These are phyloP conservation scores for Anisodus tanguticus DNA, from an alignment of 257 asterid species.

Conservation along the genomic window DNA sequence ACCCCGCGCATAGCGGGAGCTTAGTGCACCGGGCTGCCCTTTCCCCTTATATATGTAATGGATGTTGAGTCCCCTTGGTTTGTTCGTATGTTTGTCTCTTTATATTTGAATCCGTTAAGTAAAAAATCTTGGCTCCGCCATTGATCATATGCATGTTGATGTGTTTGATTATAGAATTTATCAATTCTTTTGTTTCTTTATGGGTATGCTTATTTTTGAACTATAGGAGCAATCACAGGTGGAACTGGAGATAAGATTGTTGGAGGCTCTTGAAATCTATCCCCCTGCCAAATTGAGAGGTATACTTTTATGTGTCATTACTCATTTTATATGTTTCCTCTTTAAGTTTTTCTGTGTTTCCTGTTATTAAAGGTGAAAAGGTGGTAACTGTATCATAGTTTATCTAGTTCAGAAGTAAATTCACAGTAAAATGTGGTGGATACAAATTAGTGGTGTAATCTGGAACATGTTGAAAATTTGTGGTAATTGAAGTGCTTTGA, in stretches of 20 bases:
- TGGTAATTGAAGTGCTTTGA: not conserved
- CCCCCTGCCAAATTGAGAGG: conserved; percentile 91
- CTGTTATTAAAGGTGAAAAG: conserved; percentile 24
- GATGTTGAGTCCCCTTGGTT: not conserved
- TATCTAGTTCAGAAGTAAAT: not conserved
- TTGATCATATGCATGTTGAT: not conserved
- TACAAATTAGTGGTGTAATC: not conserved
- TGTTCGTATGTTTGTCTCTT: not conserved
- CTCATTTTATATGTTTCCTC: not conserved
- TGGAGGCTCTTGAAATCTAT: conserved; percentile 90
- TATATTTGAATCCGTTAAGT: not conserved
- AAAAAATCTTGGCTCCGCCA: not conserved
- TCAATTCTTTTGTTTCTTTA: not conserved
- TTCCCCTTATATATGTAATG: too few relatives aligned
- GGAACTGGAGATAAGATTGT: conserved; percentile 82
- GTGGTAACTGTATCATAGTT: not conserved
- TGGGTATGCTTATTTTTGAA: conserved; percentile 22
- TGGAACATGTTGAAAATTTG: not conserved
- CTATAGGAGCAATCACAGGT: conserved; percentile 80
- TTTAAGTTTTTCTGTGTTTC: not conserved
- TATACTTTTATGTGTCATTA: conserved; percentile 24
- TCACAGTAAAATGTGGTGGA: not conserved
- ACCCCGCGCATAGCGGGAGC: too few relatives aligned
- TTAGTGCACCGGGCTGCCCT: too few relatives aligned
- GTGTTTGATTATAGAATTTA: not conserved